A percentile compares a stretch with the other conserved stretches of the same genome.
These are phyloP conservation scores for Onygena corvina DNA, from an alignment of 2,329 filamentous ascomycete genomes.

Conservation along the genomic window DNA sequence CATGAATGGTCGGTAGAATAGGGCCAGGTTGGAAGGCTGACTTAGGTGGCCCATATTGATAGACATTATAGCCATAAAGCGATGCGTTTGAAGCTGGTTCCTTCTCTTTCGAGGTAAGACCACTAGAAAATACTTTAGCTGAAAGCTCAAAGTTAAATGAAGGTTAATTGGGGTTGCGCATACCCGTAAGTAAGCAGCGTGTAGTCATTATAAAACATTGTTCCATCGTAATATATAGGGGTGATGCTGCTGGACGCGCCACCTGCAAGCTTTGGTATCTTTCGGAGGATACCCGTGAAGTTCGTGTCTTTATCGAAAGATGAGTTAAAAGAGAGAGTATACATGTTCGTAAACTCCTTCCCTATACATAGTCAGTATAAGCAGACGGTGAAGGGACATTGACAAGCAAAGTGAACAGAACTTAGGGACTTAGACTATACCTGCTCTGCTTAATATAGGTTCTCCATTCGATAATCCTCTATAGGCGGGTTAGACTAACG, in stretches of 20 bases:
- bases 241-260: slow-evolving; percentile 40
- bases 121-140: slow-evolving; percentile 23
- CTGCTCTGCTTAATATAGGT: slow-evolving; percentile 19
- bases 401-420: background rate
- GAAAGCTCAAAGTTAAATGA: background rate
- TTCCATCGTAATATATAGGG: slow-evolving; percentile 50
- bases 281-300: slow-evolving; percentile 41
- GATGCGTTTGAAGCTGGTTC: slow-evolving; percentile 11
- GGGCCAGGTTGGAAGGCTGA: slow-evolving; percentile 31
- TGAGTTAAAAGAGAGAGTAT: slow-evolving; percentile 47
- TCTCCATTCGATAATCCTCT: slow-evolving; percentile 37
- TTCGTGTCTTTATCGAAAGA: slow-evolving; percentile 46
- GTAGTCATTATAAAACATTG: slow-evolving; percentile 52
- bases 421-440: slow-evolving; percentile 33
- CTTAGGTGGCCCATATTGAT: slow-evolving; percentile 40
- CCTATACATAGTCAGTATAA: background rate
- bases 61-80: slow-evolving; percentile 42
- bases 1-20: slow-evolving; percentile 30
- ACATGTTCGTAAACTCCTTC: slow-evolving; percentile 27
- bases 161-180: slow-evolving; percentile 1
- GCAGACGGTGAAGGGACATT: background rate
- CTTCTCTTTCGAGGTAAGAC: slow-evolving; percentile 30
- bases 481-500: background rate
- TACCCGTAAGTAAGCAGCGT: slow-evolving; percentile 53
- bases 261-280: slow-evolving; percentile 39